A percentile compares a stretch with the other conserved stretches of the same genome.
These are phyloP conservation scores for Yamadazyma tumulicola DNA, from an alignment of 805 yeast species.

Conservation along the genomic window DNA sequence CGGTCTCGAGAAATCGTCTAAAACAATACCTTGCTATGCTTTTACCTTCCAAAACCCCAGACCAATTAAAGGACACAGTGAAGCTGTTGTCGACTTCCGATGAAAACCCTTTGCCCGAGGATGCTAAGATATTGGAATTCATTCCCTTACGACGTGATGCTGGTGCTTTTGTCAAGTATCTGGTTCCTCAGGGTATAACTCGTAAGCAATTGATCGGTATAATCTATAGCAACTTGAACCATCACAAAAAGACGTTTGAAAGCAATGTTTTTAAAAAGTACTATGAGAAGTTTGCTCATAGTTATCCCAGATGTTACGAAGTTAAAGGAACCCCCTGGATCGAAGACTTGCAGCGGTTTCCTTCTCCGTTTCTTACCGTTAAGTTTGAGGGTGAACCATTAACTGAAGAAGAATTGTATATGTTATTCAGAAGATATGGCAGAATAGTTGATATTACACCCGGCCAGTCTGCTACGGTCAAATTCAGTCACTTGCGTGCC, in stretches of 20 bases:
- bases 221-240: constrained; percentile 46
- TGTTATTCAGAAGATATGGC: constrained; percentile 85
- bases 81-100: constrained; percentile 9
- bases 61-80: constrained; percentile 18
- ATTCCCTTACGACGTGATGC: constrained; percentile 81
- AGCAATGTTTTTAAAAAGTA: constrained; percentile 10
- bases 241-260: constrained; percentile 11
- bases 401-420: constrained; percentile 77
- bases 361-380: constrained; percentile 60
- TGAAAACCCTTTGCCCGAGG: constrained; percentile 27
- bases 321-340: constrained; percentile 96
- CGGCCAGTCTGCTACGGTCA: constrained; percentile 40
- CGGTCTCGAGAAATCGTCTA: constrained; percentile 21
- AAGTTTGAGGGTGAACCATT: constrained; percentile 73
- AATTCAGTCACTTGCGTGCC: constrained; percentile 54
- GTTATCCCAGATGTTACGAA: constrained; percentile 54
- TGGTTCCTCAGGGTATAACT: constrained; percentile 50
- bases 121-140: constrained; percentile 49
- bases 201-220: constrained; percentile 51
- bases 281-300: constrained; percentile 12
- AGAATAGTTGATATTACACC: constrained; percentile 71
- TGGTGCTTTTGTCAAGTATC: constrained; percentile 84
- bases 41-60: constrained; percentile 15
- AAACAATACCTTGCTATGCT: constrained; percentile 20
- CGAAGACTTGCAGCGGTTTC: constrained; percentile 82